A percentile compares a stretch with the other conserved stretches of the same genome.
phyloP scores from a whole-genome alignment of 305 asterid genomes.

The Solanum hybrid region DNA sequence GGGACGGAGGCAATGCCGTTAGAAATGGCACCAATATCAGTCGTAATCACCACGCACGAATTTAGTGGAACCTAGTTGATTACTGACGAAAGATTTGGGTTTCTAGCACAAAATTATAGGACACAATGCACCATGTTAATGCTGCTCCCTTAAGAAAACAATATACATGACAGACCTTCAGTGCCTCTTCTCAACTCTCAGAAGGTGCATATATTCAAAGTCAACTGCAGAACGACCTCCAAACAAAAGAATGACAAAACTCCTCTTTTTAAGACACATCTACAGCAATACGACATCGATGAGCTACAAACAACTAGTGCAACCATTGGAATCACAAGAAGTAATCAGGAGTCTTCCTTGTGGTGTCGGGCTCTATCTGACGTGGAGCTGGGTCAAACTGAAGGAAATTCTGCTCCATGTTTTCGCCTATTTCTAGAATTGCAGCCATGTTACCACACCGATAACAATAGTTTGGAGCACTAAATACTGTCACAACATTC shows the following conservation, averaged over 20 bases:
- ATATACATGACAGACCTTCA: background rate
- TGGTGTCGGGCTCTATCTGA: constrained; percentile 20
- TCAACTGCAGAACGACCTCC: background rate
- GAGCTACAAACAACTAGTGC: constrained; percentile 3
- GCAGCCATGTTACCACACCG: constrained; percentile 39
- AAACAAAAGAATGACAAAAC: constrained; percentile 10
- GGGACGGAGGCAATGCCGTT: background rate
- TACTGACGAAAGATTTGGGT: background rate
- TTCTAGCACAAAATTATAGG: background rate
- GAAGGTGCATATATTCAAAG: background rate
- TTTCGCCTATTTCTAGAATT: constrained; percentile 29
- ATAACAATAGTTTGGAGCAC: constrained; percentile 31
- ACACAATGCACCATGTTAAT: background rate
- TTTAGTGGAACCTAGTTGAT: background rate
- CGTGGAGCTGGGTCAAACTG: constrained; percentile 30
- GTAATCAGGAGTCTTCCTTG: constrained; percentile 24
- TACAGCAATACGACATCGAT: background rate
- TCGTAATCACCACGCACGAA: background rate
- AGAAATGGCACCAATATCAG: background rate
- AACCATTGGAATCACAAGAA: constrained; percentile 14
- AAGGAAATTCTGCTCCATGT: constrained; percentile 34
- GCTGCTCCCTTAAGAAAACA: background rate
- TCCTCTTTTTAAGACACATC: constrained; percentile 10
- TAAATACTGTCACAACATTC: constrained; percentile 30
- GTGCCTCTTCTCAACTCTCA: background rate